These are phyloP conservation scores for Pezicula radicicola DNA, from an alignment of 2,329 filamentous ascomycete species.

Conservation along the genomic window DNA sequence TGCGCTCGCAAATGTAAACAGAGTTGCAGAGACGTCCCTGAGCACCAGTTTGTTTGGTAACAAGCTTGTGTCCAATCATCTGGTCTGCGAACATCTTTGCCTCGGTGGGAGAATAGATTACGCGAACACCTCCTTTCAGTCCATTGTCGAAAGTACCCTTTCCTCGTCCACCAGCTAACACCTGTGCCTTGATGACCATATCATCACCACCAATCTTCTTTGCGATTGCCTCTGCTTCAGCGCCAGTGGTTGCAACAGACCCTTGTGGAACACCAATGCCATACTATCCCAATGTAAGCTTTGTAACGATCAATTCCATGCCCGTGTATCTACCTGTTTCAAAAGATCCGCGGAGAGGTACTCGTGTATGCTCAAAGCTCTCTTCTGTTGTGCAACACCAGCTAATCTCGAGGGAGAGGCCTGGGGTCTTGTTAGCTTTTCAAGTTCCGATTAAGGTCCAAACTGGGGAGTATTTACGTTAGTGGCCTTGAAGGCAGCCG, in stretches of 20 bases:
- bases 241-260: slow-evolving; percentile 74
- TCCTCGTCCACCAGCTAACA: slow-evolving; percentile 94
- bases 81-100: slow-evolving; percentile 97
- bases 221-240: slow-evolving; percentile 89
- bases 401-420: slow-evolving; percentile 53
- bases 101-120: slow-evolving; percentile 96
- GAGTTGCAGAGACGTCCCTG: slow-evolving; percentile 91
- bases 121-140: slow-evolving; percentile 96
- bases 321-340: slow-evolving; percentile 51
- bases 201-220: slow-evolving; percentile 90
- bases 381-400: slow-evolving; percentile 71
- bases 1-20: slow-evolving; percentile 99
- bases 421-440: slow-evolving; percentile 30
- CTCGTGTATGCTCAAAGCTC: slow-evolving; percentile 95
- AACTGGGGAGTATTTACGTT: slow-evolving; percentile 54
- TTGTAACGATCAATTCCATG: slow-evolving; percentile 15
- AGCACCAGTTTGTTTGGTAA: slow-evolving; percentile 99
- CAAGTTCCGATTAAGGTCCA: slow-evolving; percentile 10
- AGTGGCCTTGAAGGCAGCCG: slow-evolving; percentile 74
- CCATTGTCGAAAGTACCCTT: slow-evolving; percentile 98
- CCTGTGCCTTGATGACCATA: slow-evolving; percentile 99
- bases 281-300: slow-evolving; percentile 60
- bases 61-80: slow-evolving; percentile 99
- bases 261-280: slow-evolving; percentile 91
- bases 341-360: slow-evolving; percentile 94